phyloP scores from a whole-genome alignment of 306 rosid species.

The Prunus armeniaca region DNA sequence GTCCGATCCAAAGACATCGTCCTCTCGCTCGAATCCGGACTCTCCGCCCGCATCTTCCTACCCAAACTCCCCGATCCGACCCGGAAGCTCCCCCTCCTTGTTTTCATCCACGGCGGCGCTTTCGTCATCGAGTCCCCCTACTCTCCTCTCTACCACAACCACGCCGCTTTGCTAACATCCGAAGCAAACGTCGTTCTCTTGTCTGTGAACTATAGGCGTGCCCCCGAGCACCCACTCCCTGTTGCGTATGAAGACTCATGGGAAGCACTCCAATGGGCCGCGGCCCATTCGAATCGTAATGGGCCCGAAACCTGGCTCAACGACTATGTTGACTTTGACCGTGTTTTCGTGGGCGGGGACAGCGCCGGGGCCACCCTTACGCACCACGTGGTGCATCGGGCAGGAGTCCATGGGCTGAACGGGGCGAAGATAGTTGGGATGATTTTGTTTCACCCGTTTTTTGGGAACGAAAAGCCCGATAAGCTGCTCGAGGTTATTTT shows the following conservation, averaged over 20 bases:
- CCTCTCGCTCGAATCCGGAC: conserved; percentile 25
- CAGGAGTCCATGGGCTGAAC: conserved; percentile 5
- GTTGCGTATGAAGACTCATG: conserved; percentile 26
- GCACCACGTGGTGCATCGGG: conserved; percentile 14
- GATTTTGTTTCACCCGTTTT: conserved; percentile 28
- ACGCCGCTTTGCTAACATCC: conserved; percentile 12
- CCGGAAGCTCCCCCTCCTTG: conserved; percentile 28
- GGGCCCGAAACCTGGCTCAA: conserved; percentile 11
- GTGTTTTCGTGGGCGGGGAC: conserved; percentile 27
- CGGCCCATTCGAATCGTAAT: background rate
- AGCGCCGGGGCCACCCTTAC: conserved; percentile 33
- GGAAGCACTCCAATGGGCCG: background rate
- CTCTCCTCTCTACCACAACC: conserved; percentile 18
- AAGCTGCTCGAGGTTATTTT: conserved; percentile 23
- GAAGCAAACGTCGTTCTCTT: conserved; percentile 25
- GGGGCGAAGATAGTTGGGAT: conserved; percentile 17
- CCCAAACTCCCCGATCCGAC: conserved; percentile 17
- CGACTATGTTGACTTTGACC: background rate
- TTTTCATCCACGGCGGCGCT: conserved; percentile 45
- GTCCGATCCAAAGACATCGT: conserved; percentile 39
- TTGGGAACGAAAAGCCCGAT: conserved; percentile 10
- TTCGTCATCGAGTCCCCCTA: conserved; percentile 31
- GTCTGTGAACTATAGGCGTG: conserved; percentile 25
- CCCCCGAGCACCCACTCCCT: conserved; percentile 39
- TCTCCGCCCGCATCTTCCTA: conserved; percentile 34